Percentiles rank a stretch among this genome's conserved stretches.
These are phyloP conservation scores for Wickerhamomyces sydowiorum DNA, from an alignment of 805 yeast genomes.

Conservation along the genomic window DNA sequence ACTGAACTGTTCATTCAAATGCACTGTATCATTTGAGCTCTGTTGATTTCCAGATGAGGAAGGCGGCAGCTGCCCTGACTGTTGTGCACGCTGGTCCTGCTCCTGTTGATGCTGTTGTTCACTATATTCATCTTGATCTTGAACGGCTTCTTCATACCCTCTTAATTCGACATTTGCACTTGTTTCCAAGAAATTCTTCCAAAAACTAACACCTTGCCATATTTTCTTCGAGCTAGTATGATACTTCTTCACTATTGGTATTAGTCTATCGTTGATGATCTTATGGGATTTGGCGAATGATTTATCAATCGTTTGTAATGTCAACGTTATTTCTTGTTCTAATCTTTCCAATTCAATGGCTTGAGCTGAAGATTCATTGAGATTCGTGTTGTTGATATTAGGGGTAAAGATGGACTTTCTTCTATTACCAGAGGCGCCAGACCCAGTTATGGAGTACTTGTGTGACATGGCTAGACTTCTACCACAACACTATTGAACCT, in stretches of 20 bases:
- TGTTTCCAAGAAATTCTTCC: conserved; percentile 75
- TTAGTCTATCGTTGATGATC: conserved; percentile 57
- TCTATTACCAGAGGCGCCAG: conserved; percentile 11
- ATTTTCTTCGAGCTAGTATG: conserved; percentile 51
- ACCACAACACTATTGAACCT: not conserved
- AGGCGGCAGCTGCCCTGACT: no score
- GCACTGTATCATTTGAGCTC: not conserved
- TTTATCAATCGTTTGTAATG: conserved; percentile 73
- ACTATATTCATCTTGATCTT: conserved; percentile 3
- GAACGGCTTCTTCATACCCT: conserved; percentile 39
- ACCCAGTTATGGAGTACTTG: conserved; percentile 12
- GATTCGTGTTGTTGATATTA: conserved; percentile 7
- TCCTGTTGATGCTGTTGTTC: no score
- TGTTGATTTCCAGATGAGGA: not conserved
- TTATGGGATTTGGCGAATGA: conserved; percentile 65
- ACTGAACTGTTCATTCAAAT: conserved; percentile 19
- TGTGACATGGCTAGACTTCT: conserved; percentile 11
- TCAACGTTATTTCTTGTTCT: conserved; percentile 75
- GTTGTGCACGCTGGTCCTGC: no score
- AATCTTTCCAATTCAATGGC: conserved; percentile 46
- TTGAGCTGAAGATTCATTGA: conserved; percentile 18
- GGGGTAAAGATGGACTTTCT: conserved; percentile 22
- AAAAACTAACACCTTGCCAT: conserved; percentile 63
- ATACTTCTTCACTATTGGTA: conserved; percentile 63
- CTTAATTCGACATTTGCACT: conserved; percentile 61